Evolutionary conservation across 345 rosid genomes (phyloP).

Genomic region (Linum tenue): DNA sequence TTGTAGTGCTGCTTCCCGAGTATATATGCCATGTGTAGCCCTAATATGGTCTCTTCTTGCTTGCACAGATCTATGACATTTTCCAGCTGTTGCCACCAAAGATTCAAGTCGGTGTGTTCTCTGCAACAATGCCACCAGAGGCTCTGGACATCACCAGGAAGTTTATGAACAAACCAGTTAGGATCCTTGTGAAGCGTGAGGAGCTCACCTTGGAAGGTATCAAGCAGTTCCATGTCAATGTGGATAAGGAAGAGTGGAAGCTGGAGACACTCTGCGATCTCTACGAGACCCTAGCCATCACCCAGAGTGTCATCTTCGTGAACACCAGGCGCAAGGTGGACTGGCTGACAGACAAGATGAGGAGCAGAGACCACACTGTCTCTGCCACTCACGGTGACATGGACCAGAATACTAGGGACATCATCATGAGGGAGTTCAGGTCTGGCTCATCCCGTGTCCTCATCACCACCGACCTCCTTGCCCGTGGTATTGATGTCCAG

Average conservation of each 20-base stretch:
- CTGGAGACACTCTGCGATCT: constrained; percentile 24
- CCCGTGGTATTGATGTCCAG: constrained; percentile 51
- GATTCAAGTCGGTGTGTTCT: constrained; percentile 49
- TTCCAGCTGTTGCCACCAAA: constrained; percentile 44
- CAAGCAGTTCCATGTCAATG: constrained; percentile 41
- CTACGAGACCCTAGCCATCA: constrained; percentile 31
- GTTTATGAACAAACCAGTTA: constrained; percentile 45
- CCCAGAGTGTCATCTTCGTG: constrained; percentile 45
- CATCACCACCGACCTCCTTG: constrained; percentile 48
- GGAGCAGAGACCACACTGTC: constrained; percentile 29
- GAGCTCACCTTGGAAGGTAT: constrained; percentile 50
- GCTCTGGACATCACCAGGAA: constrained; percentile 46
- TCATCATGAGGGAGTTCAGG: constrained; percentile 42
- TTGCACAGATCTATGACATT: constrained; percentile 36
- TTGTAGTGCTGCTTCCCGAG: neutral
- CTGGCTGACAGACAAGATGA: constrained; percentile 40
- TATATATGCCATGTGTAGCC: neutral
- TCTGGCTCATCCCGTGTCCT: constrained; percentile 55
- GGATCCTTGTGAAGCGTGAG: constrained; percentile 45
- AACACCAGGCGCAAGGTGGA: constrained; percentile 54
- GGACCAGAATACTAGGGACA: constrained; percentile 49
- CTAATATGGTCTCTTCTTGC: neutral
- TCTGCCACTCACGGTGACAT: constrained; percentile 52
- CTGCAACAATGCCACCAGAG: constrained; percentile 55
- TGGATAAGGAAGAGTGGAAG: constrained; percentile 29